Evolutionary conservation across 2,329 filamentous ascomycete genomes (phyloP).

Genomic region (Ustulina deusta): DNA sequence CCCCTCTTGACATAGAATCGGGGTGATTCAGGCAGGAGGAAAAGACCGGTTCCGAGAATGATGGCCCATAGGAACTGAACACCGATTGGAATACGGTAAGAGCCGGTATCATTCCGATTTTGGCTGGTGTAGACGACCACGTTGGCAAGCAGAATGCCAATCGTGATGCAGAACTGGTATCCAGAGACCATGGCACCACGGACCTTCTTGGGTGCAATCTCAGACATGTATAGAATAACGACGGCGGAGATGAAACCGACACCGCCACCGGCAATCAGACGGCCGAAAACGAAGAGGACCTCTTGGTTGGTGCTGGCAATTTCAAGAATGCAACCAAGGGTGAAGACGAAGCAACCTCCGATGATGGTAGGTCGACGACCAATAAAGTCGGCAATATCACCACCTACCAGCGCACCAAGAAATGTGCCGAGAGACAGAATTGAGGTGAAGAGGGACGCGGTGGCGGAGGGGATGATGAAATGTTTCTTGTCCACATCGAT

Average conservation of each 20-base stretch:
- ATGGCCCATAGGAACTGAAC: constrained; percentile 70
- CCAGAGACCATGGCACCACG: constrained; percentile 79
- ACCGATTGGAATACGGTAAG: constrained; percentile 78
- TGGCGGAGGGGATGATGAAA: constrained; percentile 59
- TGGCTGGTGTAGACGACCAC: constrained; percentile 76
- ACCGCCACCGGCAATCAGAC: constrained; percentile 73
- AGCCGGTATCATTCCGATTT: constrained; percentile 67
- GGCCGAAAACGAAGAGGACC: constrained; percentile 70
- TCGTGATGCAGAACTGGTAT: constrained; percentile 82
- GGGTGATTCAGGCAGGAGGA: constrained; percentile 71
- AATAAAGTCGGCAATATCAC: constrained; percentile 73
- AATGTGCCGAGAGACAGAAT: constrained; percentile 75
- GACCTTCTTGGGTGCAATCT: constrained; percentile 69
- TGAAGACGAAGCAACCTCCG: constrained; percentile 70
- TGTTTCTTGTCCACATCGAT: constrained; percentile 46
- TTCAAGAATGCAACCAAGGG: constrained; percentile 69
- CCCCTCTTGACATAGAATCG: constrained; percentile 79
- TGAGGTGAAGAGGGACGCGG: constrained; percentile 72
- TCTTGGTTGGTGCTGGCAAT: constrained; percentile 64
- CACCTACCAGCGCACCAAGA: constrained; percentile 73
- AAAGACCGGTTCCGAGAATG: constrained; percentile 54
- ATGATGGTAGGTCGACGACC: constrained; percentile 72
- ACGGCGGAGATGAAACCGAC: constrained; percentile 76
- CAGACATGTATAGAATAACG: constrained; percentile 79
- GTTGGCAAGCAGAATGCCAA: constrained; percentile 76